Evolutionary conservation across 768 basidiomycete genomes (phyloP), one percentile per base, ranked within the genome.

Genomic region (Podaxis pistillaris): DNA sequence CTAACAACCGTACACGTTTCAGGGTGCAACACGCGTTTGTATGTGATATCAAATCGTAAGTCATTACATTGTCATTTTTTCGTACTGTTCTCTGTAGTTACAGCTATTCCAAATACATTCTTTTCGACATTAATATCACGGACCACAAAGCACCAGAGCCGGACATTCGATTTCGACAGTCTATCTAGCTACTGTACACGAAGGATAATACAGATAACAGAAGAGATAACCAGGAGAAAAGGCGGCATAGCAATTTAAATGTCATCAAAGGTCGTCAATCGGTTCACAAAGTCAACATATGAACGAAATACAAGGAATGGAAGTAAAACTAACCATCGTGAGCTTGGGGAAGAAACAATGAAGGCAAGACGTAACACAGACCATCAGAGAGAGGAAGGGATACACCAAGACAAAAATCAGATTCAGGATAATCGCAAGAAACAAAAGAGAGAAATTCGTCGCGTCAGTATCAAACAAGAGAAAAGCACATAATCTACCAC

Each of bases 401-500:
- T 44, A 26, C 56, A 26, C 38, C 50, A 51, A 36, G 41, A 53
- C 22, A 44, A 22, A 24, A 50, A 49, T 41, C 51, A 61, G 24
- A 24, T 36, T 58, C 12, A 40, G 50, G 26, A 56, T 19, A 36
- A 24, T 6, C 37, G 22, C 61, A 56, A 62, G 33, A 54, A 46
- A 26, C 9, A 40, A 62, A 49, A 47, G 47, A 50, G 24, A 24
- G 44, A 60, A 40, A 51, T 52, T 50, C 36, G 30, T 50, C 37
- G 36, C 49, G 37, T 54, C 41, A 62, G 33, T 33, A 33, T 33
- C 33, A 28, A 38, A 56, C 44, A 33, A 33, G 13, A 55, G 49
- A 26, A 56, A 56, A 3, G 22, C 28, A 19, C 28, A 26, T 3
- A 41, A 60, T 79, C 69, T 62, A 85, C 77, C 78, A 84, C 83